Conservation (phyloP, 2,329 filamentous ascomycete genomes). For the Sarocladiaceae sp. region DNA sequence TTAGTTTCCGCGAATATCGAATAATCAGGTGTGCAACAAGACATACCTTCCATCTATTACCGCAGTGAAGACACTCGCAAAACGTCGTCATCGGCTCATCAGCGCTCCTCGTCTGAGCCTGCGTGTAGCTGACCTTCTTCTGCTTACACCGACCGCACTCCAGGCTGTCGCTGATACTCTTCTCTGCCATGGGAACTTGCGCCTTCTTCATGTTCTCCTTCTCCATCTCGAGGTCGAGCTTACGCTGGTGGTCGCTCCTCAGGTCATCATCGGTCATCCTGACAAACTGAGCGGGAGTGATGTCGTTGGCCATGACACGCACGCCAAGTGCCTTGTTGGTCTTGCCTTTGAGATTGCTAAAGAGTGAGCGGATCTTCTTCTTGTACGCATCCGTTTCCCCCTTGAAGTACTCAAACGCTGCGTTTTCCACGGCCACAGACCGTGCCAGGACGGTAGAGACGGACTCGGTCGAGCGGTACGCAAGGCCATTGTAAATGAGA, state of each 20-base stretch:
- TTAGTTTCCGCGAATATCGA: slow-evolving; percentile 9
- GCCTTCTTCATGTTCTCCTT: slow-evolving; percentile 96
- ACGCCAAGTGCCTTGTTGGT: slow-evolving; percentile 72
- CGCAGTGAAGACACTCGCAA: slow-evolving; percentile 64
- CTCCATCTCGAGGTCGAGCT: slow-evolving; percentile 68
- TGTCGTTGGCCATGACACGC: slow-evolving; percentile 68
- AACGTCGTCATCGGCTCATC: slow-evolving; percentile 88
- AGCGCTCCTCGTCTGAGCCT: slow-evolving; percentile 90
- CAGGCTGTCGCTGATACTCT: slow-evolving; percentile 80
- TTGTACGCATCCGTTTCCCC: slow-evolving; percentile 72
- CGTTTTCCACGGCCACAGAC: slow-evolving; percentile 76
- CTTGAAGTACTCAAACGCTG: slow-evolving; percentile 64
- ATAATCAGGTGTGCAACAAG: not conserved
- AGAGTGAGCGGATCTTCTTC: slow-evolving; percentile 84
- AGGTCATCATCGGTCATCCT: slow-evolving; percentile 85
- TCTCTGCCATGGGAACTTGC: slow-evolving; percentile 87
- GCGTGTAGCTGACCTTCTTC: slow-evolving; percentile 91
- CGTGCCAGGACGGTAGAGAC: slow-evolving; percentile 65
- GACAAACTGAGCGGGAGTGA: slow-evolving; percentile 69
- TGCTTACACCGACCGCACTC: slow-evolving; percentile 88
- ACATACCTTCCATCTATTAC: slow-evolving; percentile 65
- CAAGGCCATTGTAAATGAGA: slow-evolving; percentile 87
- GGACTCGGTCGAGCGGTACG: slow-evolving; percentile 63
- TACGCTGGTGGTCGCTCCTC: slow-evolving; percentile 76
- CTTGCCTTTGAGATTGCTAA: slow-evolving; percentile 91